These are phyloP conservation scores for Cutaneotrichosporon arboriforme DNA, from an alignment of 1,284 basidiomycete species.

Conservation along the genomic window DNA sequence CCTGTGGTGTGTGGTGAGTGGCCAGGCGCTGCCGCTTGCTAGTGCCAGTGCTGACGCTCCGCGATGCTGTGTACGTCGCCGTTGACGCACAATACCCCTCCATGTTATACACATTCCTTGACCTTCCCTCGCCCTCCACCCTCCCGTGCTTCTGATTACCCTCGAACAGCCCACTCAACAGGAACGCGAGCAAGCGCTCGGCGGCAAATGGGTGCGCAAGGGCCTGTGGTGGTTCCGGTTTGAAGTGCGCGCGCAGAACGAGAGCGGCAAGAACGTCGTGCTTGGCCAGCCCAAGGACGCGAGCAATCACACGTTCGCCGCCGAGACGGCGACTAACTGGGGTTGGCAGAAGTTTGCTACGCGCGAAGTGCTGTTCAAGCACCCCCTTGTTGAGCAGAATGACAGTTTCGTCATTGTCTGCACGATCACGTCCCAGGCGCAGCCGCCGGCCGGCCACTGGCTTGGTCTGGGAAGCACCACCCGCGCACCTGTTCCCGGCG, in stretches of 20 bases:
- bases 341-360: conserved; percentile 73
- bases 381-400: conserved; percentile 53
- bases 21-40: background rate
- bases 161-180: conserved; percentile 57
- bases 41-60: too few relatives aligned
- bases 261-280: conserved; percentile 23
- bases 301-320: conserved; percentile 73
- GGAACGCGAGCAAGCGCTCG: conserved; percentile 62
- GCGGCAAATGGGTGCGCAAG: conserved; percentile 72
- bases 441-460: conserved; percentile 53
- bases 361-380: conserved; percentile 66
- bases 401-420: conserved; percentile 71
- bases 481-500: background rate
- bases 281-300: conserved; percentile 64
- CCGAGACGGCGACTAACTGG: conserved; percentile 71
- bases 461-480: conserved; percentile 33
- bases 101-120: background rate
- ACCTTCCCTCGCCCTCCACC: too few relatives aligned
- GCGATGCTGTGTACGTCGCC: too few relatives aligned
- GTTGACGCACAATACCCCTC: background rate
- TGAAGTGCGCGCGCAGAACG: conserved; percentile 59
- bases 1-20: conserved; percentile 68
- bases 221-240: conserved; percentile 78
- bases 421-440: conserved; percentile 65
- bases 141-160: too few relatives aligned